These are phyloP conservation scores for Nemania diffusa DNA, from an alignment of 2,329 filamentous ascomycete species.

Conservation along the genomic window DNA sequence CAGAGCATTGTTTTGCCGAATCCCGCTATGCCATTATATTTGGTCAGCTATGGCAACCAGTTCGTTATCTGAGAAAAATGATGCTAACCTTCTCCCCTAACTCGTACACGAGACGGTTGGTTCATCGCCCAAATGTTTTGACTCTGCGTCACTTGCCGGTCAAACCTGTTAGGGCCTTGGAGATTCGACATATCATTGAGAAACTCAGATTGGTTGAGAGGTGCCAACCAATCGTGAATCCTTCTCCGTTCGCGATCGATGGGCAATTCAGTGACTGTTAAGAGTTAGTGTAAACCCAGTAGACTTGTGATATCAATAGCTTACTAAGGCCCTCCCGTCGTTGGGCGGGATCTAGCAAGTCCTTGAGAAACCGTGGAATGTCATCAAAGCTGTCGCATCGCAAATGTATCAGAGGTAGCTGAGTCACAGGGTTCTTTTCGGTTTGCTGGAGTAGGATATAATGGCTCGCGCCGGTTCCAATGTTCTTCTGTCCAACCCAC, in stretches of 20 bases:
- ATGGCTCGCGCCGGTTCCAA: constrained; percentile 12
- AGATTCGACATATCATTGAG: constrained; percentile 28
- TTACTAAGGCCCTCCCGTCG: constrained; percentile 30
- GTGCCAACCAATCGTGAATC: constrained; percentile 32
- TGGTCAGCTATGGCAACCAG: neutral
- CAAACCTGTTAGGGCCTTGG: constrained; percentile 21
- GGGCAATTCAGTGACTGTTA: constrained; percentile 16
- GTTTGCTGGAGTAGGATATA: constrained; percentile 26
- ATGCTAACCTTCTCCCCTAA: constrained; percentile 22
- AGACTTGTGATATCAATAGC: neutral
- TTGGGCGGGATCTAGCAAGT: constrained; percentile 11
- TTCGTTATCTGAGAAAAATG: neutral
- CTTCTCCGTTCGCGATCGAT: constrained; percentile 16
- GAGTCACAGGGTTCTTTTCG: constrained; percentile 23
- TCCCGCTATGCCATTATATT: constrained; percentile 13
- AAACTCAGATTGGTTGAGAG: constrained; percentile 30
- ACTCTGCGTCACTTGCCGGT: constrained; percentile 18
- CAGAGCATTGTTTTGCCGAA: constrained; percentile 39
- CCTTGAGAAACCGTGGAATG: constrained; percentile 22
- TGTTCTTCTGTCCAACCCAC: constrained; percentile 32
- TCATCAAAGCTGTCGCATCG: constrained; percentile 19
- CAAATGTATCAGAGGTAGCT: constrained; percentile 29
- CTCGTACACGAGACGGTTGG: constrained; percentile 13
- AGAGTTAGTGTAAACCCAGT: neutral
- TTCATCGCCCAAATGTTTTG: constrained; percentile 26